These are phyloP conservation scores for Leptomonas seymouri DNA, from an alignment of 208 protist species.

Conservation along the genomic window DNA sequence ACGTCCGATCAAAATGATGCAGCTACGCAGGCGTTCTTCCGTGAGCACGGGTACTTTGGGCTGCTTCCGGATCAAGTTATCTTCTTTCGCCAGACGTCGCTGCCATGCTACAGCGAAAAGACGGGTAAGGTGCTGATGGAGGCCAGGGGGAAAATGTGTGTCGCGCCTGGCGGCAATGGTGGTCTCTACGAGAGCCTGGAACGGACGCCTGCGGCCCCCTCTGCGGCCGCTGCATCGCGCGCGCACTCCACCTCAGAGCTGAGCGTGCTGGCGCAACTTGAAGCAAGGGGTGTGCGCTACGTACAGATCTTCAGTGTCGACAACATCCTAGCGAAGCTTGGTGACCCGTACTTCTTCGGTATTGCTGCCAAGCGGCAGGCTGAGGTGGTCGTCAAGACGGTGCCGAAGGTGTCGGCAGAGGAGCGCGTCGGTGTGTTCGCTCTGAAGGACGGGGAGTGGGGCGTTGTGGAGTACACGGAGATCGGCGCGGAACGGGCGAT, in stretches of 20 bases:
- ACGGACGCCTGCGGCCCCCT: neutral
- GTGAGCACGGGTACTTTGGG: conserved; percentile 94
- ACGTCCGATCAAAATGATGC: conserved; percentile 95
- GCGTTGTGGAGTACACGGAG: conserved; percentile 99
- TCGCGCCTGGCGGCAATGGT: conserved; percentile 97
- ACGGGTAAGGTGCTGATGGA: conserved; percentile 96
- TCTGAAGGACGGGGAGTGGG: conserved; percentile 67
- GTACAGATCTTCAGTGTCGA: conserved; percentile 97
- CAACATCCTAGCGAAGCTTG: conserved; percentile 96
- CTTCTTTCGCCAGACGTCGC: conserved; percentile 95
- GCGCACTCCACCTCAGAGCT: neutral
- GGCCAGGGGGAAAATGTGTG: conserved; percentile 52
- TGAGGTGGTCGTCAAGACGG: conserved; percentile 94
- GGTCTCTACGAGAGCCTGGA: conserved; percentile 89
- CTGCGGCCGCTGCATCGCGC: neutral
- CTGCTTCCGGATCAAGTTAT: conserved; percentile 86
- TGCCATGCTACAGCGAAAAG: conserved; percentile 89
- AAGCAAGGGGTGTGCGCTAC: conserved; percentile 84
- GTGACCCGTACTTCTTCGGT: conserved; percentile 96
- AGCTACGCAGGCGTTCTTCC: conserved; percentile 93
- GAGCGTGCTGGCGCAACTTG: conserved; percentile 83
- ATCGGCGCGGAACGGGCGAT: conserved; percentile 82
- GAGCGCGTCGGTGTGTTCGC: conserved; percentile 98
- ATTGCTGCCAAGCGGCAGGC: conserved; percentile 54
- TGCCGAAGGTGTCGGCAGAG: conserved; percentile 76